Base-by-base conservation (phyloP, 2,329 filamentous ascomycete genomes). In the Cyphellophora attinorum region DNA sequence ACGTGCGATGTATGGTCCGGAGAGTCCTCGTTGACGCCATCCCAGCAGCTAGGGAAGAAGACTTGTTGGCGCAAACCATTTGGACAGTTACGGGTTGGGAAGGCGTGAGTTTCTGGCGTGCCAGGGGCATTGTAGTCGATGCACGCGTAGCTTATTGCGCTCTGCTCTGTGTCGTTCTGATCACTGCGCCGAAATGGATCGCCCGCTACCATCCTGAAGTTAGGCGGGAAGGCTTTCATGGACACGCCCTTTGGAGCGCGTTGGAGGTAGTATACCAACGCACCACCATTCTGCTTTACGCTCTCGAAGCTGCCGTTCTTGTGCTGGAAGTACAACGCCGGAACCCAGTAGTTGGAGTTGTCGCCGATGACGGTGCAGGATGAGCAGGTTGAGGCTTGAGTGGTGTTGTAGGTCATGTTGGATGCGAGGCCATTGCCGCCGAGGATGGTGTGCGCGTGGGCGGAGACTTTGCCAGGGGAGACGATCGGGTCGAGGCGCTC, bases 331-430 rank as follows among this genome's bases (percentile, higher is more conserved):
- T 78, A 86, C 3, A 88, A 61, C 17, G 67, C 65, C 2, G 83
- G 81, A 37, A 78, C 76, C 83, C 83, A 88, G 65, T 89, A 88
- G 57, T 80, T 80, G 47, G 73, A 81, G 53, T 75, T 67, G 59
- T 86, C 81, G 35, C 72, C 73, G 48, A 69, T 74, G 52, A 83
- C 67, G 41, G 70, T 68, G 54, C 82, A 80, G 19, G 78, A 83
- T 31, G 76, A 81, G 66, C 83, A 89, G 16, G 70, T 67, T 19
- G 79, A 83, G 36, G 67, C 54, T 40, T 63, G 59, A 14, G 48
- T 49, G n/a, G 39, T 35, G 19, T 46, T 46, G 34, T 43, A 47
- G 33, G 44, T 39, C n/a, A 61, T 56, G 17, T 82, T 66, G 29
- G 71, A 64, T 37, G 73, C 64, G 50, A 86, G 86, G 46, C 65